Evolutionary conservation across 805 yeast species (phyloP), one percentile per base, ranked within the genome.

Genomic region (Hanseniaspora jakobsenii): DNA sequence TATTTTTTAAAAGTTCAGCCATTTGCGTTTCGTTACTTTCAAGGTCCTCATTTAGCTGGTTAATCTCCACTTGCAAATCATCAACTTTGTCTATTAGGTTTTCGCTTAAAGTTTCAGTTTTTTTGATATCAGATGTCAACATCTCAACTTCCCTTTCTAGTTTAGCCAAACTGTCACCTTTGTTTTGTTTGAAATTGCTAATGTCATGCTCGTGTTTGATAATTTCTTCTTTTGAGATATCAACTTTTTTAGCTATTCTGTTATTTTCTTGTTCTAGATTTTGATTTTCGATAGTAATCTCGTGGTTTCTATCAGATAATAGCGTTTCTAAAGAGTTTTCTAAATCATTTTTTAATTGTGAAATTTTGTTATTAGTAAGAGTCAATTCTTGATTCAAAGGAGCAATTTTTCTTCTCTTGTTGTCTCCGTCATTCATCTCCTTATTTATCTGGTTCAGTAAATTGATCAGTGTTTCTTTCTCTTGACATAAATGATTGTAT

Each of bases 171-270:
- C 89, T 93, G 1, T 79, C 72, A 1, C 87, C 84, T 52, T 86
- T 87, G 58, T 93, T 81, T 35, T 65, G 65, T 48, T 72, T 75
- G 57, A 86, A 89, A 53, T 91, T 97, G 42, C 70, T 67, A 65
- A 86, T 82, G 58, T 91, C 97, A 14, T 65, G 71, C 55, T 81
- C 82, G 43, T 82, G 77, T 6, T 57, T 56, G 3, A 53, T 51
- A 10, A 82, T 71, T 23, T 78, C 81, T 0, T 47, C 47, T 26
- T 65, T 57, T 31, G 65, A 66, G 2, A 52, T 53, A 1, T 52
- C 43, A 3, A 66, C 57, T 13, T 58, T 53, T 2, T 54, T 50
- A 16, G 63, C 56, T 14, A 70, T 66, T 6, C 59, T 59, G 1
- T 51, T 43, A 4, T 78, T 67, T 18, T 61, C 57, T 4, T 54